Conservation (phyloP, 176 grass and related monocot genomes). For the Microstegium vimineum region DNA sequence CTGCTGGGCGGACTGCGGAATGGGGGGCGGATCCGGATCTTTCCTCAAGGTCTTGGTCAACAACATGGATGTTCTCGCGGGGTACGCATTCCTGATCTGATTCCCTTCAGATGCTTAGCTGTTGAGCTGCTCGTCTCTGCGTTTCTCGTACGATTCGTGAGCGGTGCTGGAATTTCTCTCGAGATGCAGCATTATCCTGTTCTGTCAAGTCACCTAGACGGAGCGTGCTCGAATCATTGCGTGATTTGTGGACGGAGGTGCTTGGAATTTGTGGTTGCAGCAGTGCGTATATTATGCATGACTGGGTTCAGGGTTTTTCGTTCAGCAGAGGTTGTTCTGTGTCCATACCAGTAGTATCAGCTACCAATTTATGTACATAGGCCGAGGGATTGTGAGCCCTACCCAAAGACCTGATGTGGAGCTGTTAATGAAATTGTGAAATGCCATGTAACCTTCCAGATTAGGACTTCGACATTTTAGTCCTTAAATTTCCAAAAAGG, state of each 20-base stretch:
- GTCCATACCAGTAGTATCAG: background rate
- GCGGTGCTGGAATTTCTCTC: background rate
- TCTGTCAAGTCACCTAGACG: background rate
- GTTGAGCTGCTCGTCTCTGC: background rate
- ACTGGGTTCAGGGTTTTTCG: slow-evolving; percentile 13
- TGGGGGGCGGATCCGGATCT: slow-evolving; percentile 85
- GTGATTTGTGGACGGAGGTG: background rate
- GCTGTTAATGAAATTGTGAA: background rate
- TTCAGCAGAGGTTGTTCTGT: background rate
- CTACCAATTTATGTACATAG: background rate
- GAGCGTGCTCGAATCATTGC: background rate
- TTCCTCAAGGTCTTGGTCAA: slow-evolving; percentile 84
- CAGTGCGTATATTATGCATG: background rate
- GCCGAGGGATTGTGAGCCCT: background rate
- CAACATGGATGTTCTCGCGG: slow-evolving; percentile 85
- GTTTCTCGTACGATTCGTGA: slow-evolving; percentile 9
- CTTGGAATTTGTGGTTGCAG: background rate
- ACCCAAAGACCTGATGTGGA: background rate
- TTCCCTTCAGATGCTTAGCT: background rate
- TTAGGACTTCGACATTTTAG: slow-evolving; percentile 12
- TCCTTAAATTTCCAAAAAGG: background rate
- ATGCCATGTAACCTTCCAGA: background rate
- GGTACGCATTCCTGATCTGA: slow-evolving; percentile 50
- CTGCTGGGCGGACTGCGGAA: slow-evolving; percentile 11
- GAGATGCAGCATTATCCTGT: background rate